Conservation (phyloP, 1,284 basidiomycete genomes). For the Spongispora temasekensis region DNA sequence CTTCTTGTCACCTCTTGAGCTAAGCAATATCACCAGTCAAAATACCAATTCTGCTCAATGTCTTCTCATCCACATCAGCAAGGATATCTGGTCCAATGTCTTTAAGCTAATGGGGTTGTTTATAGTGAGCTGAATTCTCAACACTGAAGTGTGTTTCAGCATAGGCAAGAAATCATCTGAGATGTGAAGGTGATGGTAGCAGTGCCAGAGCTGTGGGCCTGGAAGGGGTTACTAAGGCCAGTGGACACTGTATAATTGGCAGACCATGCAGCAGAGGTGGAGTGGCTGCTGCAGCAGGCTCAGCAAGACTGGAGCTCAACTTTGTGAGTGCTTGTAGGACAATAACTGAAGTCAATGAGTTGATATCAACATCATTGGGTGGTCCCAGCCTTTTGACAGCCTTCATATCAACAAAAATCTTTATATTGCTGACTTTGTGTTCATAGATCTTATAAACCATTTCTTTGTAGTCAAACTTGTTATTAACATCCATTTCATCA, state of each 20-base stretch:
- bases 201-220: too few species aligned
- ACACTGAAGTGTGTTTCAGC: slow-evolving; percentile 7
- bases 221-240: too few species aligned
- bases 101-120: too few species aligned
- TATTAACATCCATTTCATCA: slow-evolving; percentile 14
- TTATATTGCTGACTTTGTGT: neutral
- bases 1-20: neutral
- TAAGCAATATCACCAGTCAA: neutral
- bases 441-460: slow-evolving; percentile 13
- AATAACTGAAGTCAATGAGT: slow-evolving; percentile 1
- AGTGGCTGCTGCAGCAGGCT: too few species aligned
- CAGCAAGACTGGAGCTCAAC: neutral
- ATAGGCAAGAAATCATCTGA: slow-evolving; percentile 1
- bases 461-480: slow-evolving; percentile 13
- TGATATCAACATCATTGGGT: neutral
- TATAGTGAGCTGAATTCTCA: too few species aligned
- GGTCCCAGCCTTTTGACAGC: neutral
- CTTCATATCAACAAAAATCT: too few species aligned
- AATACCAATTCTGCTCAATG: neutral
- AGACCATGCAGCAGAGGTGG: too few species aligned
- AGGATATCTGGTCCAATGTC: neutral
- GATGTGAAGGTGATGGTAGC: neutral
- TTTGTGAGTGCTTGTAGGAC: slow-evolving; percentile 5
- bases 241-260: too few species aligned
- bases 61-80: too few species aligned